Base-by-base conservation (phyloP, 768 basidiomycete species). In the Coprinopsis cinerea region DNA sequence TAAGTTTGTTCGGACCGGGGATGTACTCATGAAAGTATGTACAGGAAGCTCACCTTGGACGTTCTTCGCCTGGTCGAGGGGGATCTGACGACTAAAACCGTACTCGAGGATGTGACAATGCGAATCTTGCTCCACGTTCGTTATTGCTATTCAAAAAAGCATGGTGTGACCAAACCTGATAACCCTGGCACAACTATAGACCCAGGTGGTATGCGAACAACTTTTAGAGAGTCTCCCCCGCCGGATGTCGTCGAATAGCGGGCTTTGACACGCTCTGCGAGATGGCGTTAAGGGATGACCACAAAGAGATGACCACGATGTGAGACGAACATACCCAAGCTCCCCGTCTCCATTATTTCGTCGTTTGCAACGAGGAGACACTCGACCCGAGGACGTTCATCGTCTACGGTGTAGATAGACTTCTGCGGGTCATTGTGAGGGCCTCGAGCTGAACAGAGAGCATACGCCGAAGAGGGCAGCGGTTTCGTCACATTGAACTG, bases 31-130 rank as follows among this genome's bases (percentile, higher is more conserved):
- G 36, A 11, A n/a, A 18, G 28, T 6, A 14, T 11, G 13, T 52
- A n/a, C 26, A 23, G 20, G 41, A 52, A 23, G 48, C 54, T 48
- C 47, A 78, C 85, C 87, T 72, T 75, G 62, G 25, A 82, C 71
- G 4, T 76, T 80, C 32, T 67, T 69, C 2, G 81, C 76, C 32
- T 79, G 79, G 59, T 79, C 82, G 3, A 92, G 70, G 37, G 82
- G 76, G 37, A 90, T 73, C 49, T 79, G 71, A 35, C 74, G 72
- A 25, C 74, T 76, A 18, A 82, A 81, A 13, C 89, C 89, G 59
- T 90, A 88, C 64, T 88, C 85, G 2, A 92, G 70, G 27, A 87
- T 78, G 59, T 92, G 88, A 0, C 72, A 82, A 66, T 91, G 88
- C 2, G 88, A 84, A 64, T 91, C 88, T 86, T 25, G 39, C n/a